phyloP scores from a whole-genome alignment of 768 basidiomycete genomes.

The Leccinum subtestaceum region DNA sequence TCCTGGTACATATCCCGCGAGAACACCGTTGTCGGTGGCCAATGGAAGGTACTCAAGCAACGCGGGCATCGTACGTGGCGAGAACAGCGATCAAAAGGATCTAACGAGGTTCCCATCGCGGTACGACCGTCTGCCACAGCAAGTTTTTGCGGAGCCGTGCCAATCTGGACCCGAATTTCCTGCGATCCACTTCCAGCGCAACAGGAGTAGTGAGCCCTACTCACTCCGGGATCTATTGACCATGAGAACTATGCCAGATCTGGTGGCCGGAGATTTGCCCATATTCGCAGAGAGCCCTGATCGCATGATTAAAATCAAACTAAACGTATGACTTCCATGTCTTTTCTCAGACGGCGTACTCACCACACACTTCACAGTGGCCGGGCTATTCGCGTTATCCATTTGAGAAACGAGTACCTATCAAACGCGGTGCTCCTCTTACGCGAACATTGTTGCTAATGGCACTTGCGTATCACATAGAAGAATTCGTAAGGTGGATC shows the following conservation, averaged over 20 bases:
- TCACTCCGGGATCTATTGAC: conserved; percentile 22
- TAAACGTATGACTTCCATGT: conserved; percentile 29
- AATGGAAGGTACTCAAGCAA: conserved; percentile 5
- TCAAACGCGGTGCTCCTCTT: conserved; percentile 31
- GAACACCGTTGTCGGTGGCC: background rate
- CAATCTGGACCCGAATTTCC: conserved; percentile 22
- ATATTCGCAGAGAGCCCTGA: conserved; percentile 22
- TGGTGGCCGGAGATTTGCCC: conserved; percentile 19
- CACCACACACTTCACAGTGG: conserved; percentile 35
- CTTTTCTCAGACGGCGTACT: background rate
- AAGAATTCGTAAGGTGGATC: conserved; percentile 31
- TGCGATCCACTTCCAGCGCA: conserved; percentile 32
- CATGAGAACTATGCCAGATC: conserved; percentile 25
- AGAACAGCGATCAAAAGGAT: conserved; percentile 5
- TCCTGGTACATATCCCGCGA: conserved; percentile 16
- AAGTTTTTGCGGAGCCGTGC: conserved; percentile 12
- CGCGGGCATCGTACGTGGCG: background rate
- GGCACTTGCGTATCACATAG: conserved; percentile 29
- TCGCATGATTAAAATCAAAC: conserved; percentile 34
- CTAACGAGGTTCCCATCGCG: background rate
- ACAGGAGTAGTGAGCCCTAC: conserved; percentile 27
- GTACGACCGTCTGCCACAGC: conserved; percentile 24
- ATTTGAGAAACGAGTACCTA: conserved; percentile 37
- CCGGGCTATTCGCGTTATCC: conserved; percentile 44
- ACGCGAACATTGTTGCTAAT: conserved; percentile 33